Conservation (phyloP, 1,284 basidiomycete genomes). For the Cutaneotrichosporon dermatis region DNA sequence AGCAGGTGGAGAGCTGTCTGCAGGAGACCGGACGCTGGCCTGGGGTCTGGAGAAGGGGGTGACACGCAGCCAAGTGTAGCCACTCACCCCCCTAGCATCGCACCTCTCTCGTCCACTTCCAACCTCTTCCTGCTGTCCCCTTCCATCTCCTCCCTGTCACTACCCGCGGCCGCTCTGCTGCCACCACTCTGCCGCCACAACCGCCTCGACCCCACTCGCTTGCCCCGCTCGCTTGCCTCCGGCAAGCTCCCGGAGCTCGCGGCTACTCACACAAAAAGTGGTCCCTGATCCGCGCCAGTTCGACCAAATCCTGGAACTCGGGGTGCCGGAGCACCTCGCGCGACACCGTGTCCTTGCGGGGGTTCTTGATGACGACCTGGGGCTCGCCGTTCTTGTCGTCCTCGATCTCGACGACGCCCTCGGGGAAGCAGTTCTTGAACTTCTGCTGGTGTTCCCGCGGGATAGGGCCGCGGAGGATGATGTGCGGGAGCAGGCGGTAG, state of each 20-base stretch:
- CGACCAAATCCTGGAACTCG: constrained; percentile 81
- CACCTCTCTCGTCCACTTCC: too few relatives aligned
- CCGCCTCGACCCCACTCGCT: too few relatives aligned
- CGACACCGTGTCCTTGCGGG: constrained; percentile 82
- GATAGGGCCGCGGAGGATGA: constrained; percentile 71
- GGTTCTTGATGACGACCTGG: constrained; percentile 57
- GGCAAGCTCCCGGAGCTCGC: too few relatives aligned
- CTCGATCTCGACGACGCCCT: constrained; percentile 75
- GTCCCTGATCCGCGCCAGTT: constrained; percentile 81
- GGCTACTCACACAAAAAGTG: constrained; percentile 76
- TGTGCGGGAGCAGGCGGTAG: constrained; percentile 85
- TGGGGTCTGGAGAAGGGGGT: too few relatives aligned
- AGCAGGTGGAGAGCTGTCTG: too few relatives aligned
- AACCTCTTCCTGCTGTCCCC: too few relatives aligned
- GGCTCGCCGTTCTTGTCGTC: constrained; percentile 50
- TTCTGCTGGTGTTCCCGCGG: constrained; percentile 60
- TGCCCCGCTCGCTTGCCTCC: too few relatives aligned
- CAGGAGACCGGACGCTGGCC: not conserved
- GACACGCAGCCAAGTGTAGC: too few relatives aligned
- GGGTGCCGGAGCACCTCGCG: constrained; percentile 88
- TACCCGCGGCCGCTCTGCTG: too few relatives aligned
- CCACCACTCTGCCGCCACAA: too few relatives aligned
- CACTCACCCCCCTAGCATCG: too few relatives aligned
- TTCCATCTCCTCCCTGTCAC: too few relatives aligned
- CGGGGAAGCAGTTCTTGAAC: constrained; percentile 82